These are phyloP conservation scores for Pythium dissimile DNA, from an alignment of 352 stramenopile genomes.

Conservation along the genomic window DNA sequence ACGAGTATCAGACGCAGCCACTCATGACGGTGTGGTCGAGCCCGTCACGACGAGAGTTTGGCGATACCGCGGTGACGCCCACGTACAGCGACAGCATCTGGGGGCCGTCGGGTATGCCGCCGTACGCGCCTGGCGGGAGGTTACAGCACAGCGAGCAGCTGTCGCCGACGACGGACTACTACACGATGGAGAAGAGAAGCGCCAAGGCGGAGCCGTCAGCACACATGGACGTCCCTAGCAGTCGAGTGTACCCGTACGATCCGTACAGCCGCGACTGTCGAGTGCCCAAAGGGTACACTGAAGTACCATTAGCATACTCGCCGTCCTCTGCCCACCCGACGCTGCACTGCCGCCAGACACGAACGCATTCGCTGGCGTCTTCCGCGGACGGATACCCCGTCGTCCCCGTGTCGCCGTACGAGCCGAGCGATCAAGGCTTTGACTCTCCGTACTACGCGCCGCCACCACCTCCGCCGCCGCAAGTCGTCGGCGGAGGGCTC, in stretches of 20 bases:
- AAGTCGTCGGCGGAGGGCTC: background rate
- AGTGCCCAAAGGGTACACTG: background rate
- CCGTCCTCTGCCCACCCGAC: background rate
- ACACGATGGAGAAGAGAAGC: background rate
- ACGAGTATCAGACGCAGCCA: background rate
- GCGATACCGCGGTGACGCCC: background rate
- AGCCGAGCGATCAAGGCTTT: conserved; percentile 3
- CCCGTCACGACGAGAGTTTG: background rate
- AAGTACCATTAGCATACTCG: background rate
- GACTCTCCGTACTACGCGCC: conserved; percentile 12
- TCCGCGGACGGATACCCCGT: conserved; percentile 3
- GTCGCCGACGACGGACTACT: conserved; percentile 13
- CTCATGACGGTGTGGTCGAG: conserved; percentile 2
- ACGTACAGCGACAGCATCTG: conserved; percentile 14
- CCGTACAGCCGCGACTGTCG: background rate
- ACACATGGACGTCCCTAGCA: background rate
- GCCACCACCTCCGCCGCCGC: background rate
- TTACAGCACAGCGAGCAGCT: conserved; percentile 5
- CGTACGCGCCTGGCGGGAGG: conserved; percentile 4
- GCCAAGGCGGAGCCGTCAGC: background rate
- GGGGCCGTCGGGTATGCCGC: conserved; percentile 8
- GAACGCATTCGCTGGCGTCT: conserved; percentile 4
- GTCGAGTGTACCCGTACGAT: conserved; percentile 19
- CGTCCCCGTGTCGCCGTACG: conserved; percentile 11
- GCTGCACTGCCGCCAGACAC: background rate